These are phyloP conservation scores for Xylaria arbuscula DNA, from an alignment of 2,329 filamentous ascomycete species.

Conservation along the genomic window DNA sequence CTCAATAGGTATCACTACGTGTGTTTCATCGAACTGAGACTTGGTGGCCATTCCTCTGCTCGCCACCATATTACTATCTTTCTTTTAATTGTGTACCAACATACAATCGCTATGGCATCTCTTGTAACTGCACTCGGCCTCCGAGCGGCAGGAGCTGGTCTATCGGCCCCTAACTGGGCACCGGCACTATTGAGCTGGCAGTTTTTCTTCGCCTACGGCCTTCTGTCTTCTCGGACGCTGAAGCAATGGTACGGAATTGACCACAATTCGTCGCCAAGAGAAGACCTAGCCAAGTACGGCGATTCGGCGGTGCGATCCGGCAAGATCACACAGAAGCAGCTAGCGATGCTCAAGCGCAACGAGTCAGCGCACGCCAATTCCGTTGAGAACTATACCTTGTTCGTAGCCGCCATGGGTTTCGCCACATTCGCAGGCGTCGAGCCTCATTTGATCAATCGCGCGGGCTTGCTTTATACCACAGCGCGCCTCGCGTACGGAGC, in stretches of 20 bases:
- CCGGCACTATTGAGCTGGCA: constrained; percentile 53
- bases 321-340: constrained; percentile 56
- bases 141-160: constrained; percentile 33
- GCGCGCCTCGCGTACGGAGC: constrained; percentile 55
- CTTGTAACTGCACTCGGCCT: constrained; percentile 47
- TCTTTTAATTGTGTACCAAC: background rate
- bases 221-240: constrained; percentile 56
- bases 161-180: constrained; percentile 38
- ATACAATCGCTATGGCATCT: constrained; percentile 34
- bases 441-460: constrained; percentile 51
- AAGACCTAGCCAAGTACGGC: constrained; percentile 60
- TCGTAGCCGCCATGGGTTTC: constrained; percentile 53
- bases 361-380: constrained; percentile 60
- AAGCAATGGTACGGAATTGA: constrained; percentile 58
- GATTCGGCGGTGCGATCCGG: constrained; percentile 55
- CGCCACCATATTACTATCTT: background rate
- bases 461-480: constrained; percentile 54
- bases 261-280: constrained; percentile 59
- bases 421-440: constrained; percentile 55
- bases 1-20: background rate
- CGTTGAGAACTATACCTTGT: constrained; percentile 56
- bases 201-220: constrained; percentile 57
- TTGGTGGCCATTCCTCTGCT: background rate
- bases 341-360: constrained; percentile 57
- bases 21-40: background rate